phyloP scores from a whole-genome alignment of 2,329 filamentous ascomycete species.

The Simplicillium aogashimaense region DNA sequence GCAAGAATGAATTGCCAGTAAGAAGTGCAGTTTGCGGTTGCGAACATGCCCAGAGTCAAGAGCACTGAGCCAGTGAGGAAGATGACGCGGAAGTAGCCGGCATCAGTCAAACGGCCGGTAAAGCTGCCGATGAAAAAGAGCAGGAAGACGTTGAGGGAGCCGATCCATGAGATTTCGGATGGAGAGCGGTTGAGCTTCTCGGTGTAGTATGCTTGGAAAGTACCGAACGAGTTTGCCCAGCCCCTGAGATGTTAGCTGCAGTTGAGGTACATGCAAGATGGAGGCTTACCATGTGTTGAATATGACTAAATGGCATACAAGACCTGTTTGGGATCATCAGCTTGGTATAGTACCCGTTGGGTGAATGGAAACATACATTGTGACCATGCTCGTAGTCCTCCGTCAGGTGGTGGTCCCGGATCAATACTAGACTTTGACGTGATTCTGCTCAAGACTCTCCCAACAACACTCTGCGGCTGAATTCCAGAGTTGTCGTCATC shows the following conservation, averaged over 20 bases:
- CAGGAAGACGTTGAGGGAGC: conserved; percentile 42
- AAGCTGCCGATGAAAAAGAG: conserved; percentile 45
- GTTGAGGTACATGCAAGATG: background rate
- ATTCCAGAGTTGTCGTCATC: conserved; percentile 4
- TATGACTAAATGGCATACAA: conserved; percentile 30
- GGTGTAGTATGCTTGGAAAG: conserved; percentile 44
- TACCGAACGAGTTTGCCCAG: conserved; percentile 44
- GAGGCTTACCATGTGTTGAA: conserved; percentile 38
- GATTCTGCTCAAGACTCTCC: conserved; percentile 28
- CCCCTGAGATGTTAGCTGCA: conserved; percentile 23
- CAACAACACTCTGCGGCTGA: conserved; percentile 14
- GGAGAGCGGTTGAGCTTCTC: conserved; percentile 25
- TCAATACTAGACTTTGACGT: conserved; percentile 28
- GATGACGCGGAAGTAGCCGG: conserved; percentile 38
- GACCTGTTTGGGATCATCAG: conserved; percentile 5
- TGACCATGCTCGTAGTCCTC: conserved; percentile 36
- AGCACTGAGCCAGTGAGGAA: conserved; percentile 29
- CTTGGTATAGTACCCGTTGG: background rate
- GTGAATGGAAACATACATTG: conserved; percentile 21
- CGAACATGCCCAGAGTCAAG: conserved; percentile 37
- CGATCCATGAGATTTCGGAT: conserved; percentile 43
- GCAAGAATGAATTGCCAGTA: conserved; percentile 50
- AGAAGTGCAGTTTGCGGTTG: conserved; percentile 28
- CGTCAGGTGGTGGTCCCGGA: conserved; percentile 39
- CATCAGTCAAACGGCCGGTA: conserved; percentile 42